Evolutionary conservation across 306 rosid species (phyloP), one percentile per base, ranked within the genome.

Genomic region (Albizia julibrissin): DNA sequence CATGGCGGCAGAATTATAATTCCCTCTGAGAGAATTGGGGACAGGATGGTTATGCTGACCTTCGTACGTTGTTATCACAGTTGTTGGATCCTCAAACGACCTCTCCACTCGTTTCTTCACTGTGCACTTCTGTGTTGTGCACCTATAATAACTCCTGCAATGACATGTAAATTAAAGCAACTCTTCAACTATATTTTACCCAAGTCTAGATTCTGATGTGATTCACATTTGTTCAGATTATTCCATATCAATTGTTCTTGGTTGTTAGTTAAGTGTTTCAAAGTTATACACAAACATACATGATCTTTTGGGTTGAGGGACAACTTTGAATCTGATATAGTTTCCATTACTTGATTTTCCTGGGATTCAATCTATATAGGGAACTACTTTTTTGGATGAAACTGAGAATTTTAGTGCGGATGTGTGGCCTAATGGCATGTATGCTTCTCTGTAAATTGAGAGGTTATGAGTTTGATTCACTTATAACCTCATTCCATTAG

Each of bases 81-180:
- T 89, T 13, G 94, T 80, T 66, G 97, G 98, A 73, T 93, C 97
- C 46, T 87, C 79, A 70, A 39, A 93, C 42, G 93, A 93, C 82
- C 98, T 91, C 86, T 93, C 98, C 21, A 93, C 97, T 24, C 98
- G 89, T 78, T 93, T 93, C 88, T 93, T 93, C 79, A 93, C 98
- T 19, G 86, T 84, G 82, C 98, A 93, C 74, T 91, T 93, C 81
- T 90, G 98, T 0, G 97, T 93, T 1, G 98, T 93, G 86, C 98
- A 93, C 34, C 98, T 85, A 72, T 93, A 93, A 76, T 93, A 93
- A 86, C 97, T 91, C 89, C 98, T 93, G 87, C 74, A 40, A 66
- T 34, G 3, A 58, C 10, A 22, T 58, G 31, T 10, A 22, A 3
- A 56, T 47, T 50, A 52, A 19, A 56, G n/a, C 29, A 22, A 21